Base-by-base conservation (phyloP, 805 yeast species). In the Candida patagonica region DNA sequence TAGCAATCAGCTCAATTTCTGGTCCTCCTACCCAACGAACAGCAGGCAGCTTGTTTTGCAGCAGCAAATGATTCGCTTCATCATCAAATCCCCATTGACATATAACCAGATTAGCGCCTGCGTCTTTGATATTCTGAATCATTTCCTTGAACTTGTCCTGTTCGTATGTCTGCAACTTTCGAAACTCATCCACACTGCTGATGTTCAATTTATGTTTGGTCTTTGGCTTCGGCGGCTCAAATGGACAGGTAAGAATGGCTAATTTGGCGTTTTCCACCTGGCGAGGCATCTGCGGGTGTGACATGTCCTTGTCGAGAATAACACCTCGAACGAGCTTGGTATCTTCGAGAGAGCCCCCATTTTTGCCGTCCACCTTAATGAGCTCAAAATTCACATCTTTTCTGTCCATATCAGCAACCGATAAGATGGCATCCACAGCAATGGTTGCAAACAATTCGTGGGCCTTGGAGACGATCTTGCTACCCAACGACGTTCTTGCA, bases 51-150 rank as follows among this genome's bases (percentile, higher is more conserved):
- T 84, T 74, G 62, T 89, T 86, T 53, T 89, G 82, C 51, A 88
- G 68, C 44, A 92, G 70, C 58, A 92, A 66, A 63, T 92, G 96
- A 65, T 89, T 89, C 30, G 97, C 97, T 68, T 89, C 98, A 61
- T 89, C 98, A 62, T 89, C 98, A 55, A 89, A 92, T 13, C 98
- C 98, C 98, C 98, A 89, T 67, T 89, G 98, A 66, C 98, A 92
- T 29, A 94, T 89, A 38, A 89, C 98, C 41, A 89, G 75, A 61
- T 88, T 89, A 22, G 98, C 97, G 30, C 97, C 97, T 0, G 95
- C 72, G 20, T 72, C 74, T 64, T 92, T 88, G 41, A 92, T 94
- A 47, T 70, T 66, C 44, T 79, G 70, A 44, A 92, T 87, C 98
- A 92, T 92, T 60, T 84, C 86, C 57, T 70, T 74, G 59, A 92